Evolutionary conservation across 768 basidiomycete genomes (phyloP).

Genomic region (Collybia nuda): DNA sequence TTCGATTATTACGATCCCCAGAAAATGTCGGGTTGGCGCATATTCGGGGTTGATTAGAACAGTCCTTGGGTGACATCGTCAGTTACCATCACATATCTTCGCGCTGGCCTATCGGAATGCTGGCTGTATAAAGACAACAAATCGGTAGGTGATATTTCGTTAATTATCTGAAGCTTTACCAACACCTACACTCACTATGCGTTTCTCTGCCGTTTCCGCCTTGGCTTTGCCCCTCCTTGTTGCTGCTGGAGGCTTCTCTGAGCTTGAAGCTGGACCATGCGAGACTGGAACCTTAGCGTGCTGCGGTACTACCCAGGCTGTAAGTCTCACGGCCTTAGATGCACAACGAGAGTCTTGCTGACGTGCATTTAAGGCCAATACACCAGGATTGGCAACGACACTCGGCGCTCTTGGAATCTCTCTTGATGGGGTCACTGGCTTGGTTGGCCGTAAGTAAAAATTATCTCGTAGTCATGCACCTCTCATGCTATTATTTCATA

Average conservation of each 20-base stretch:
- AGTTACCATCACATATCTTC: too few relatives aligned
- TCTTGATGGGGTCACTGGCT: conserved; percentile 8
- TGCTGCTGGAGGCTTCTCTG: conserved; percentile 10
- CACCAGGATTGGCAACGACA: too few relatives aligned
- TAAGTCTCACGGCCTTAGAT: neutral
- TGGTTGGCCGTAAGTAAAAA: conserved; percentile 8
- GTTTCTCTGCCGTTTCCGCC: conserved; percentile 10
- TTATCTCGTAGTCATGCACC: neutral
- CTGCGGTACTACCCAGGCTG: conserved; percentile 17
- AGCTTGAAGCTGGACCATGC: conserved; percentile 10
- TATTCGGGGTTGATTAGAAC: too few relatives aligned
- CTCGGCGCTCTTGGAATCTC: conserved; percentile 2
- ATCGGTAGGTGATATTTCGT: neutral
- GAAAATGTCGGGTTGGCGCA: too few relatives aligned
- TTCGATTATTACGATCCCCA: too few relatives aligned
- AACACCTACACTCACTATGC: conserved; percentile 1
- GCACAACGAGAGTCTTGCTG: neutral
- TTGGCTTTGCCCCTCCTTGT: conserved; percentile 18
- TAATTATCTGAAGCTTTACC: neutral
- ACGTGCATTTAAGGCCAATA: too few relatives aligned
- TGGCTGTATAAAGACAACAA: too few relatives aligned
- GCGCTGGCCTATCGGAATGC: too few relatives aligned
- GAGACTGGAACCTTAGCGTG: conserved; percentile 17
- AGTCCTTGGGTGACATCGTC: too few relatives aligned
- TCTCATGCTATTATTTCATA: neutral